phyloP scores from a whole-genome alignment of 2,329 filamentous ascomycete genomes.

The Raffaelea deltoideospora region DNA sequence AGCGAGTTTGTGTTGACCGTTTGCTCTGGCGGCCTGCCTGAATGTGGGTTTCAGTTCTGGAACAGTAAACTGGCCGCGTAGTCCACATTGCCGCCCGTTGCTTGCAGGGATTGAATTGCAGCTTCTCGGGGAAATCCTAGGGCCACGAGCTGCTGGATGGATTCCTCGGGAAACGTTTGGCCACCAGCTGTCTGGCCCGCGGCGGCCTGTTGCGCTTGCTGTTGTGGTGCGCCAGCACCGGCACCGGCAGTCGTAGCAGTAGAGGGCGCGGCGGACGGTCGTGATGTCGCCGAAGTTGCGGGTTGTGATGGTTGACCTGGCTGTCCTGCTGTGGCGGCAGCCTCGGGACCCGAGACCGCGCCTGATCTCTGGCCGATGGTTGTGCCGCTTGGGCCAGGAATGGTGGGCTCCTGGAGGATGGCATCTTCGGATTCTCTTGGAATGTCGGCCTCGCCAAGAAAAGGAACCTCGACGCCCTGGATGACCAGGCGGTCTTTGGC shows the following conservation, averaged over 20 bases:
- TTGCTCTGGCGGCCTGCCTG: neutral
- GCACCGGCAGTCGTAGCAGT: neutral
- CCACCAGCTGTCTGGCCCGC: conserved; percentile 12
- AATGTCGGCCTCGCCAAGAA: conserved; percentile 85
- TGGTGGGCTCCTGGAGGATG: conserved; percentile 62
- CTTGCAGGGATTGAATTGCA: conserved; percentile 67
- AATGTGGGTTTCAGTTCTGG: conserved; percentile 21
- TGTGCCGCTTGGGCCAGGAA: conserved; percentile 76
- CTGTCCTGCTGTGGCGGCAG: neutral
- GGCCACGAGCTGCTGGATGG: conserved; percentile 60
- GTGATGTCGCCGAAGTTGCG: neutral
- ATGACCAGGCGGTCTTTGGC: conserved; percentile 74
- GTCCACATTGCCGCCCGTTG: conserved; percentile 74
- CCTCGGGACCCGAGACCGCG: conserved; percentile 43
- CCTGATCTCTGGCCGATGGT: conserved; percentile 75
- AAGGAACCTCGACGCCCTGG: conserved; percentile 73
- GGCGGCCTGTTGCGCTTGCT: conserved; percentile 10
- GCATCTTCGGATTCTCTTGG: conserved; percentile 68
- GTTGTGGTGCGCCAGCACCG: too few species aligned
- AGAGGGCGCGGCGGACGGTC: neutral
- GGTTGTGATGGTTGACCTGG: neutral
- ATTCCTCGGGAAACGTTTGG: conserved; percentile 38
- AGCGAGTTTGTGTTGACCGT: too few species aligned
- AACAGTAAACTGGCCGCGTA: conserved; percentile 73
- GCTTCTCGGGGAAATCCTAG: conserved; percentile 65